A percentile compares a stretch with the other conserved stretches of the same genome.
Evolutionary conservation across 164 flowering plant genomes (phyloP).

Genomic region (Magnolia kwangsiensis): DNA sequence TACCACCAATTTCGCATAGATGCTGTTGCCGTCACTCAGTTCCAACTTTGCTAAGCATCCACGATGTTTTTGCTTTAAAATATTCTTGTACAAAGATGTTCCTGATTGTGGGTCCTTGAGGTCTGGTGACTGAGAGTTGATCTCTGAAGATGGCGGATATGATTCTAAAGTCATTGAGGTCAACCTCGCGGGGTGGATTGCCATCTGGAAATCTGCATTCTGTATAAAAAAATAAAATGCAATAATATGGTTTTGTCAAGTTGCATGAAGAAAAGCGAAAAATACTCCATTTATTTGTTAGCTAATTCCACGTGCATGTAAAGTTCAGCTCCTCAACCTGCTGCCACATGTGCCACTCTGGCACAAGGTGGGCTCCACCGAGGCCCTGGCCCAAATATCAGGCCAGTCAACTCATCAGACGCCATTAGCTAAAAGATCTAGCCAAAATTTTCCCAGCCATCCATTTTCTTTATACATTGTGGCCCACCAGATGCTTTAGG

Average conservation of each 20-base stretch:
- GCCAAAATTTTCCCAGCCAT: too few relatives aligned
- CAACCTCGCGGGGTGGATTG: slow-evolving; percentile 61
- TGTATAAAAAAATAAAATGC: slow-evolving; percentile 17
- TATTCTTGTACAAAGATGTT: slow-evolving; percentile 8
- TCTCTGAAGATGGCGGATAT: slow-evolving; percentile 26
- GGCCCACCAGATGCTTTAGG: too few relatives aligned
- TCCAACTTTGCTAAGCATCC: slow-evolving; percentile 62
- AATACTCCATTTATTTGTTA: too few relatives aligned
- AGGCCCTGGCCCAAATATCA: too few relatives aligned
- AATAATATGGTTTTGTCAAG: not conserved
- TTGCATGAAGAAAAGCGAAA: not conserved
- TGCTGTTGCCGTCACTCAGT: slow-evolving; percentile 61
- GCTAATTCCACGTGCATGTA: too few relatives aligned
- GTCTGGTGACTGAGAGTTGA: slow-evolving; percentile 7
- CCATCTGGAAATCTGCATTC: slow-evolving; percentile 56
- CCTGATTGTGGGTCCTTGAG: slow-evolving; percentile 18
- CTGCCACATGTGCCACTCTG: too few relatives aligned
- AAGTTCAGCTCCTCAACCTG: too few relatives aligned
- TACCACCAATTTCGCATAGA: slow-evolving; percentile 92
- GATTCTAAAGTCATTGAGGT: slow-evolving; percentile 50
- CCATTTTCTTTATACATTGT: too few relatives aligned
- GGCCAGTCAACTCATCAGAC: too few relatives aligned
- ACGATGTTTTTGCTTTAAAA: slow-evolving; percentile 3
- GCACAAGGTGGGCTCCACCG: too few relatives aligned
- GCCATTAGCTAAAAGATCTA: too few relatives aligned